These are phyloP conservation scores for Epichloe gansuensis DNA, from an alignment of 2,329 filamentous ascomycete species.

Conservation along the genomic window DNA sequence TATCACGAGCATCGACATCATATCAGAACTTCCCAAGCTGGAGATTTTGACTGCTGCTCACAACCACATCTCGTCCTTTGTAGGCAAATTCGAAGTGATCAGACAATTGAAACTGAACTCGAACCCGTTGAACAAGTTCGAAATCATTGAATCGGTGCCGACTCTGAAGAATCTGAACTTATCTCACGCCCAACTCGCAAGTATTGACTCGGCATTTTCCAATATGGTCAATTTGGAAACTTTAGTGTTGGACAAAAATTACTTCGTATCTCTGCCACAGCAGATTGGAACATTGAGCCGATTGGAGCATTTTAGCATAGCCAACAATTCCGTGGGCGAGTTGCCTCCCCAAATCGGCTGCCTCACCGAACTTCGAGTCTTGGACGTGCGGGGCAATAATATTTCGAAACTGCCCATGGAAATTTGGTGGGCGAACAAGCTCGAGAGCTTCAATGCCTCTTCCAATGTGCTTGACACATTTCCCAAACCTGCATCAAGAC, in stretches of 20 bases:
- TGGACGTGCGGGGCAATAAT: slow-evolving; percentile 91
- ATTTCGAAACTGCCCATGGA: slow-evolving; percentile 79
- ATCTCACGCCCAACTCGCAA: slow-evolving; percentile 80
- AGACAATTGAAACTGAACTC: slow-evolving; percentile 82
- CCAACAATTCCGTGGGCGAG: slow-evolving; percentile 76
- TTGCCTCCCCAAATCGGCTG: slow-evolving; percentile 82
- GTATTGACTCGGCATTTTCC: slow-evolving; percentile 78
- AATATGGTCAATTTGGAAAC: slow-evolving; percentile 81
- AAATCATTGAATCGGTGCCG: slow-evolving; percentile 63
- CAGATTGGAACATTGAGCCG: slow-evolving; percentile 74
- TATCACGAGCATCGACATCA: slow-evolving; percentile 77
- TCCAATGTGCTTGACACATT: slow-evolving; percentile 88
- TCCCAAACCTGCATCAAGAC: slow-evolving; percentile 69
- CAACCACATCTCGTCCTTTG: slow-evolving; percentile 83
- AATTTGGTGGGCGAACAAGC: slow-evolving; percentile 85
- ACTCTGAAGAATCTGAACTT: slow-evolving; percentile 80
- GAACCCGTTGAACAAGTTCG: slow-evolving; percentile 90
- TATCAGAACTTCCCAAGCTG: slow-evolving; percentile 71
- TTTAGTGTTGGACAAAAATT: slow-evolving; percentile 85
- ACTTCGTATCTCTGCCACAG: slow-evolving; percentile 79
- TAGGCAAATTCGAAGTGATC: slow-evolving; percentile 75
- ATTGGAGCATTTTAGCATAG: slow-evolving; percentile 86
- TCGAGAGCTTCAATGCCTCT: slow-evolving; percentile 88
- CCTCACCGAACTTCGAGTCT: slow-evolving; percentile 66
- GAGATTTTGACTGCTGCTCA: slow-evolving; percentile 86